Evolutionary conservation across 2,329 filamentous ascomycete species (phyloP).

Genomic region (Mycosphaerelloides madeirae): DNA sequence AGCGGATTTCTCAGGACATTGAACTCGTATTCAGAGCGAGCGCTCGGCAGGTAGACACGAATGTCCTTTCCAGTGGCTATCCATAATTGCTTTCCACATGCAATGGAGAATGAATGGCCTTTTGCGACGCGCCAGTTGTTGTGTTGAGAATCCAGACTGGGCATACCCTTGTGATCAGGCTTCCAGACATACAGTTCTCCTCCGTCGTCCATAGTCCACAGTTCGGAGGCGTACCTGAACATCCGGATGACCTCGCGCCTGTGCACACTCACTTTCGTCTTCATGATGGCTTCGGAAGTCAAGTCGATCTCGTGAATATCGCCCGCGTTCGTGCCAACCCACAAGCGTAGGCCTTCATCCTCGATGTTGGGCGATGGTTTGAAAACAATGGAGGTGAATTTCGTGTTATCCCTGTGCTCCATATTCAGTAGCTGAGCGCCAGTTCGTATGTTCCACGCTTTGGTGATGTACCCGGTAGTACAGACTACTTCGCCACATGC

Average conservation of each 20-base stretch:
- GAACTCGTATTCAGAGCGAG: constrained; percentile 64
- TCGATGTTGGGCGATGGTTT: constrained; percentile 74
- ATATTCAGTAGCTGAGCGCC: constrained; percentile 78
- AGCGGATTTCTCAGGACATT: constrained; percentile 71
- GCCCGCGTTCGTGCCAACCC: constrained; percentile 84
- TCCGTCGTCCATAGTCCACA: constrained; percentile 91
- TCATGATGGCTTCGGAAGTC: constrained; percentile 62
- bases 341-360: constrained; percentile 75
- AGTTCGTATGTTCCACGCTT: constrained; percentile 79
- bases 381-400: constrained; percentile 75
- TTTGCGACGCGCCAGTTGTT: constrained; percentile 73
- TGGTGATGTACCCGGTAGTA: constrained; percentile 78
- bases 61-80: constrained; percentile 82
- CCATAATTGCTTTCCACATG: constrained; percentile 83
- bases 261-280: constrained; percentile 67
- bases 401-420: constrained; percentile 78
- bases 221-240: constrained; percentile 76
- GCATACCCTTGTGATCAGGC: constrained; percentile 65
- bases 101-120: constrained; percentile 82
- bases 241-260: constrained; percentile 79
- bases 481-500: constrained; percentile 84
- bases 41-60: constrained; percentile 71
- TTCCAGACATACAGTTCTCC: constrained; percentile 85
- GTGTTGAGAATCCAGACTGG: constrained; percentile 68
- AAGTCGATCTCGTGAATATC: constrained; percentile 90